Base-by-base conservation (phyloP, 2,329 filamentous ascomycete species). In the Grosmannia serpens region DNA sequence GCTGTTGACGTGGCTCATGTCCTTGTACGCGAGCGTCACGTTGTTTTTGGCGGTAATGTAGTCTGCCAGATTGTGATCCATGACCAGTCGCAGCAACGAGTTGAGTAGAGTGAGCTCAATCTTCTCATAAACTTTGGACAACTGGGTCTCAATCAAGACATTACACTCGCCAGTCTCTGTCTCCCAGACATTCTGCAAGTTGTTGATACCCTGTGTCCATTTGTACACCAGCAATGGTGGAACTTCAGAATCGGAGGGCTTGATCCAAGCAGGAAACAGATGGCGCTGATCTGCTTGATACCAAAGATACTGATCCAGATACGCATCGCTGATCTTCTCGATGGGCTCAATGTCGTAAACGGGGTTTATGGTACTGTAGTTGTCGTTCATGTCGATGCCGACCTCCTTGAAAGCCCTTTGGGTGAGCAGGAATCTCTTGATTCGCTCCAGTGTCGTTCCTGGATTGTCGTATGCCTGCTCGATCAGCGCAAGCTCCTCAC, bases 21-120 rank as follows among this genome's bases (percentile, higher is more conserved):
- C 94, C 77, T 99, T 99, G 79, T 99, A 99, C 62, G 95, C 96
- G 62, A 99, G 82, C 70, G 96, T 92, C 15, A 99, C 94, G 69
- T 99, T 99, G 78, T 99, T 99, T 82, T 99, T 99, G 44, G 92
- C 91, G 1, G 92, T 96, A 68, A 99, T 99, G 74, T 99, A 99
- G 71, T 99, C 95, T 6, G 94, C 94, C 75, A 99, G 75, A 71
- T 99, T 99, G 79, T 99, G 94, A 67, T 99, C 95, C 95, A 99
- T 99, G 70, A 99, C 96, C 64, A 99, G 75, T 53, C 94, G 84
- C 55, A 99, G 79, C 35, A 99, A 80, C 60, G 92, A 89, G 74
- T 99, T 99, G 65, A 99, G 82, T 59, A 99, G 78, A 0, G 94
- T 99, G 62, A 99, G 76, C 75, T 99, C 94, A 62, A 99, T 96